Evolutionary conservation across 768 basidiomycete species (phyloP).

Genomic region (Mycena rebaudengoi): DNA sequence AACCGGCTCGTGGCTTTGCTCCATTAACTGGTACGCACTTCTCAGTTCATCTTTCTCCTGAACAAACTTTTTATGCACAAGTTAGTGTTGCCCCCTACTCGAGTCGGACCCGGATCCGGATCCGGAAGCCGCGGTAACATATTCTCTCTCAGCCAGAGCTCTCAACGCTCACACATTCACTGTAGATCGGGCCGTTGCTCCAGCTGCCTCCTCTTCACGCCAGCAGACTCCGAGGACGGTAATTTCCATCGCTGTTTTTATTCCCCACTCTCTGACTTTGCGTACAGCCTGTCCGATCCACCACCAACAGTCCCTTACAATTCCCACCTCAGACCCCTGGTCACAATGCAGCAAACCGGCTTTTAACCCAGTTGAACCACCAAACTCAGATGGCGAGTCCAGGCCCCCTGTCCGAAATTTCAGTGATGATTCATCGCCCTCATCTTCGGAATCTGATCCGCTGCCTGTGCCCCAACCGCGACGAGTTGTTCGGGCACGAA

Average conservation of each 20-base stretch:
- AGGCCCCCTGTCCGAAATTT: conserved; percentile 1
- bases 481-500: conserved; percentile 1
- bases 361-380: conserved; percentile 5
- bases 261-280: conserved; percentile 4
- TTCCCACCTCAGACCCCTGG: conserved; percentile 12
- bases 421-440: neutral
- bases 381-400: conserved; percentile 9
- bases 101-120: conserved; percentile 9
- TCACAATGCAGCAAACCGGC: conserved; percentile 9
- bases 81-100: conserved; percentile 7
- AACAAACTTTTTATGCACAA: conserved; percentile 5
- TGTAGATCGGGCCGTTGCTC: conserved; percentile 5
- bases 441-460: conserved; percentile 6
- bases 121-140: conserved; percentile 6
- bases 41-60: conserved; percentile 4
- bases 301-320: conserved; percentile 6
- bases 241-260: conserved; percentile 3
- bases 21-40: conserved; percentile 8
- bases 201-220: conserved; percentile 7
- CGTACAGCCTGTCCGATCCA: conserved; percentile 4
- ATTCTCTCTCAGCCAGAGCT: conserved; percentile 7
- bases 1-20: conserved; percentile 10
- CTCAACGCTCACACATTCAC: conserved; percentile 7
- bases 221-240: conserved; percentile 5
- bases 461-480: conserved; percentile 1